Percentiles rank a stretch among this genome's conserved stretches.
Conservation (phyloP, 1,139 yeast species). For the Kurtzmaniella quercitrusa region DNA sequence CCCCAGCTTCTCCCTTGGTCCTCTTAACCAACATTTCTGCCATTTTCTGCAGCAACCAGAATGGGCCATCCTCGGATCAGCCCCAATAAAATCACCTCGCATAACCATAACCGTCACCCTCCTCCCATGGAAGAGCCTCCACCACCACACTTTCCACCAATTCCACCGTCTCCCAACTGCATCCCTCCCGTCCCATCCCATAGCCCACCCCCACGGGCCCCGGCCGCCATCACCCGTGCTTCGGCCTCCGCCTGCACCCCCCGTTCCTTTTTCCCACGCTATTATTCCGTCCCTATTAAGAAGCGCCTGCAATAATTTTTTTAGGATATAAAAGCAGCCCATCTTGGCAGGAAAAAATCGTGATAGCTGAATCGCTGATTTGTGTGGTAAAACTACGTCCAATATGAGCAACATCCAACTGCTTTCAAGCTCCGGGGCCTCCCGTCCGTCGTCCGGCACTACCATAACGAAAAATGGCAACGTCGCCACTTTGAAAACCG, state of each 20-base stretch:
- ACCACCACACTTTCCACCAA: no score
- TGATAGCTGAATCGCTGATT: neutral
- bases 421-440: constrained; percentile 1
- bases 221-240: neutral
- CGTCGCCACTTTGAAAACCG: constrained; percentile 27
- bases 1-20: neutral
- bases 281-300: no score
- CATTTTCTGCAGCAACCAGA: neutral
- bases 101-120: no score
- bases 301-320: neutral
- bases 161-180: no score
- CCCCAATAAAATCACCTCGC: no score
- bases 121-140: no score
- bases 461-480: constrained; percentile 29
- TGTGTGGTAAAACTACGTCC: neutral
- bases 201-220: neutral
- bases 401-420: constrained; percentile 7
- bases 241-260: neutral
- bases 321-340: neutral
- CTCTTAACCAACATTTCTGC: neutral
- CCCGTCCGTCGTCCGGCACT: constrained; percentile 11
- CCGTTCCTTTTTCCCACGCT: neutral
- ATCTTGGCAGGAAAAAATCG: neutral
- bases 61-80: neutral
- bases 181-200: no score